Conservation (phyloP, 768 basidiomycete species). For the Naganishia randhawae region DNA sequence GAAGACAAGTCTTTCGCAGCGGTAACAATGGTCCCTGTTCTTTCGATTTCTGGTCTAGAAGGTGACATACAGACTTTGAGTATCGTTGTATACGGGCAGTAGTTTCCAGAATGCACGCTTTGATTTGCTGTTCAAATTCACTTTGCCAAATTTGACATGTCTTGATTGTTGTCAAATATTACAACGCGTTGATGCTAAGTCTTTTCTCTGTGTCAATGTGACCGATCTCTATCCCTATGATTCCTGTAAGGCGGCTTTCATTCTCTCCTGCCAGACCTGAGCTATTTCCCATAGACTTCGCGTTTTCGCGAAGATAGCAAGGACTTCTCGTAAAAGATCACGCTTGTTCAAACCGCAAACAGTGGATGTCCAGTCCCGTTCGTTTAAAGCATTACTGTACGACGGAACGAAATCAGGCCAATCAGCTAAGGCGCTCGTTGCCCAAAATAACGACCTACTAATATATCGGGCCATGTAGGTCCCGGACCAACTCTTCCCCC, state of each 20-base stretch:
- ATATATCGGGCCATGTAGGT: constrained; percentile 84
- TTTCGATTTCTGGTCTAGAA: neutral
- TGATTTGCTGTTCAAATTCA: neutral
- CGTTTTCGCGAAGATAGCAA: constrained; percentile 24
- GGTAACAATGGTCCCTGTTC: constrained; percentile 1
- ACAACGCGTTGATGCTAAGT: neutral
- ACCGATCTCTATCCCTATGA: neutral
- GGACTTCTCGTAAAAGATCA: constrained; percentile 74
- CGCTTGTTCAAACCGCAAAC: constrained; percentile 72
- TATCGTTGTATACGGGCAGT: constrained; percentile 12
- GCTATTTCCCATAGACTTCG: constrained; percentile 24
- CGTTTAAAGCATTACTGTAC: constrained; percentile 60
- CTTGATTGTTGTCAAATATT: neutral
- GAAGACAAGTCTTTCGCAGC: neutral
- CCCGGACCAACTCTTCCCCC: constrained; percentile 85
- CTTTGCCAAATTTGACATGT: neutral
- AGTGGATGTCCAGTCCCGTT: constrained; percentile 65
- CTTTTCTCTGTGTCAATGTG: neutral
- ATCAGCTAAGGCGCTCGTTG: neutral
- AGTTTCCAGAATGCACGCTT: neutral
- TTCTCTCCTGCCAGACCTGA: constrained; percentile 23
- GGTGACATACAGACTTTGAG: neutral
- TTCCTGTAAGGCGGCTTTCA: constrained; percentile 11
- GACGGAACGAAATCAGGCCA: constrained; percentile 15
- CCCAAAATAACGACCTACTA: constrained; percentile 59